These are phyloP conservation scores for Dunaliella primolecta DNA, from an alignment of 139 green algal genomes.

Conservation along the genomic window DNA sequence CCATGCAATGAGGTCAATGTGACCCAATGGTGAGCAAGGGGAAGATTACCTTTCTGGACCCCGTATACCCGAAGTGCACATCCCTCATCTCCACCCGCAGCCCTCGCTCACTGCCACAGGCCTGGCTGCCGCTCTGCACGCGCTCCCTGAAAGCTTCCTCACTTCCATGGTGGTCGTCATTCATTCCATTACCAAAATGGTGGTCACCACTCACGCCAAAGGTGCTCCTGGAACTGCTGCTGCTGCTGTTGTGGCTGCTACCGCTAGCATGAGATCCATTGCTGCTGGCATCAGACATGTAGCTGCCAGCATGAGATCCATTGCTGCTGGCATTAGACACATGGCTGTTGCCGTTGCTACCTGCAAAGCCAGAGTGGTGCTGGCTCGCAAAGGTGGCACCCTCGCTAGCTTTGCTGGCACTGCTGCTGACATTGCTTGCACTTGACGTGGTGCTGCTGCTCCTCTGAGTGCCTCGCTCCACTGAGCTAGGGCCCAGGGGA, in stretches of 20 bases:
- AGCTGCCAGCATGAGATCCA: not conserved
- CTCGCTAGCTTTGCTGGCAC: not conserved
- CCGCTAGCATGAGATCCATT: no score
- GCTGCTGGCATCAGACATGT: no score
- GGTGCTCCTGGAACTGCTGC: slow-evolving; percentile 10
- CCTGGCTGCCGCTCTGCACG: slow-evolving; percentile 12
- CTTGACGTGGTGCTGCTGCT: no score
- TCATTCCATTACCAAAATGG: no score
- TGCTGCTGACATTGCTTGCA: no score
- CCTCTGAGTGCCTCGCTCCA: no score
- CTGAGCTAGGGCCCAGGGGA: no score
- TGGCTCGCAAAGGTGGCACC: not conserved
- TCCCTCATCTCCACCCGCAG: slow-evolving; percentile 60
- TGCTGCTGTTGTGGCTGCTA: not conserved
- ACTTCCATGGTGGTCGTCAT: not conserved
- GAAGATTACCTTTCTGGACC: no score
- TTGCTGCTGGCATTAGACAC: not conserved
- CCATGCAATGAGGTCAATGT: no score
- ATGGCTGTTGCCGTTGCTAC: slow-evolving; percentile 1
- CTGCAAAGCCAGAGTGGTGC: not conserved
- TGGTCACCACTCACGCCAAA: not conserved
- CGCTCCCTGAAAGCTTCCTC: not conserved
- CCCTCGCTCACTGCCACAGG: slow-evolving; percentile 33
- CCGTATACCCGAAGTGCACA: slow-evolving; percentile 77
- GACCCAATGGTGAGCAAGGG: no score